Base-by-base conservation (phyloP, 345 rosid species). In the Hibiscus syriacus region DNA sequence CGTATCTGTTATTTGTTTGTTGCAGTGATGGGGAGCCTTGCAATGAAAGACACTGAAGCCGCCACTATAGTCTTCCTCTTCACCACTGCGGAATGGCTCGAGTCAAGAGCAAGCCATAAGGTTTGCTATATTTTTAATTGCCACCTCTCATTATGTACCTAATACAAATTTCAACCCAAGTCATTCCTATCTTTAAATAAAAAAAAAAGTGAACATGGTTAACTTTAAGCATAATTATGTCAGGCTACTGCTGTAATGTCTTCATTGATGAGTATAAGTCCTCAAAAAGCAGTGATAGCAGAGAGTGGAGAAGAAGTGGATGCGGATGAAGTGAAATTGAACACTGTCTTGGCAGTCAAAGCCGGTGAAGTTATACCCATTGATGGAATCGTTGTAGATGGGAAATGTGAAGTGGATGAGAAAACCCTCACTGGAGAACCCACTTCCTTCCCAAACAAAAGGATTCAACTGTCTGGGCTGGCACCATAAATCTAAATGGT, bases 221-320 rank as follows among this genome's bases (percentile, higher is more conserved):
- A n/a, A n/a, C n/a, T n/a, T n/a, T n/a, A n/a, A n/a, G n/a, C n/a
- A n/a, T n/a, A n/a, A n/a, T n/a, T n/a, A n/a, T 71, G 5, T 60
- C 87, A 94, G 99, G 99, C 99, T 49, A 87, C 52, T 49, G 89
- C 95, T 19, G 92, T 74, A 30, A 94, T 91, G 99, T 86, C 91
- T 27, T 79, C 87, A 2, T 75, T 94, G 79, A 87, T 87, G 91
- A 86, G 85, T 76, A 70, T 91, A 72, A 80, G 95, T 25, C 99
- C 99, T 7, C 91, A 77, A 54, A 91, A 77, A 70, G 99, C 98
- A 48, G 80, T 83, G 3, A 75, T 94, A 59, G 95, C 96, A 17
- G 97, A 87, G 64, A 85, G 86, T 1, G 98, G 98, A 26, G 89
- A 83, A 79, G 92, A 81, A 74, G 95, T 91, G 60, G 83, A 84